These are phyloP conservation scores for Zymoseptoria passerinii DNA, from an alignment of 2,329 filamentous ascomycete species.

Conservation along the genomic window DNA sequence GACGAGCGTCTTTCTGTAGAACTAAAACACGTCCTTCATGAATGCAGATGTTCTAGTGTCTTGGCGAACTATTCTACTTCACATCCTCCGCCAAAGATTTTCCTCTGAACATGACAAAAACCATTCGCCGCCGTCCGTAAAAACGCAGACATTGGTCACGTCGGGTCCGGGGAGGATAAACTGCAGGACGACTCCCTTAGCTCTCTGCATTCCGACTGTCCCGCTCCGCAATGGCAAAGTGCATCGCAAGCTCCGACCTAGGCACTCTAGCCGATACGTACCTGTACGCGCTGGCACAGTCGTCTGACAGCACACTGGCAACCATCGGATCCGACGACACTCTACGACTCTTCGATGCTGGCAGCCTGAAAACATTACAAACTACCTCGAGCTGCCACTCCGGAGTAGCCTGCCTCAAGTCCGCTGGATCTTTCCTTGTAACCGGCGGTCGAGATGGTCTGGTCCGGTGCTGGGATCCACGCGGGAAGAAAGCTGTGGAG, in stretches of 20 bases:
- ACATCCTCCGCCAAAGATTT: neutral
- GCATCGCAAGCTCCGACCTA: conserved; percentile 11
- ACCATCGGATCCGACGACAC: conserved; percentile 63
- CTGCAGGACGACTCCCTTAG: neutral
- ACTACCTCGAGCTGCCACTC: conserved; percentile 47
- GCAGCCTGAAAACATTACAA: conserved; percentile 45
- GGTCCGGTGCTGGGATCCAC: conserved; percentile 34
- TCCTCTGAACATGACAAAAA: neutral
- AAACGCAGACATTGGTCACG: conserved; percentile 1
- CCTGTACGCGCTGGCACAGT: conserved; percentile 48
- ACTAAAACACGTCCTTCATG: neutral
- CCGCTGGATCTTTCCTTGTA: conserved; percentile 44
- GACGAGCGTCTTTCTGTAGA: neutral
- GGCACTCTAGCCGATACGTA: conserved; percentile 32
- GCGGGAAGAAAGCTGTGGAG: conserved; percentile 15
- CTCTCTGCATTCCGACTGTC: neutral
- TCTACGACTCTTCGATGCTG: conserved; percentile 57
- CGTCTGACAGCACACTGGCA: conserved; percentile 37
- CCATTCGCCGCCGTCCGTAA: neutral
- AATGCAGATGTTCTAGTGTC: neutral
- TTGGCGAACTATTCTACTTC: neutral
- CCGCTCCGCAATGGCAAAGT: conserved; percentile 5
- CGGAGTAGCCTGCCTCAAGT: conserved; percentile 56
- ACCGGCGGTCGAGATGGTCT: conserved; percentile 66
- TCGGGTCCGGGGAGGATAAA: neutral